Conservation (phyloP, 805 yeast genomes). For the Candida ponderosae region DNA sequence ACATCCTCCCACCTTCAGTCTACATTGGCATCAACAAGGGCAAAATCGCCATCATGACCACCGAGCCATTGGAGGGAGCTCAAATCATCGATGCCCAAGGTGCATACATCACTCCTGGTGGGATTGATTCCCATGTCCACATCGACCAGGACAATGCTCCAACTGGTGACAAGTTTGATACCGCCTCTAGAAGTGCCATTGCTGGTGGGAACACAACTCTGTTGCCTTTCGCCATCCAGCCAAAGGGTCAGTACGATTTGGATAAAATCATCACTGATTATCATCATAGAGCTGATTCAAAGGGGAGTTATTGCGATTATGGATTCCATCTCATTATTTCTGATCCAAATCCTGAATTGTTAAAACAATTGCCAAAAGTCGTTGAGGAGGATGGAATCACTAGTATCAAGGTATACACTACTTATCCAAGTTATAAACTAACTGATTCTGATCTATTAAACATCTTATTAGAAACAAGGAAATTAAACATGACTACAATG, state of each 20-base stretch:
- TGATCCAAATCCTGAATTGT: slow-evolving; percentile 23
- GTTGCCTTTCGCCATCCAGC: slow-evolving; percentile 39
- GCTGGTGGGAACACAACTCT: slow-evolving; percentile 46
- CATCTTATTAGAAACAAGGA: slow-evolving; percentile 30
- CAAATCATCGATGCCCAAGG: slow-evolving; percentile 37
- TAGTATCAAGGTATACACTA: slow-evolving; percentile 35
- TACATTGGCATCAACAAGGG: slow-evolving; percentile 35
- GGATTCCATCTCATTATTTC: slow-evolving; percentile 39
- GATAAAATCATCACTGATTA: slow-evolving; percentile 24
- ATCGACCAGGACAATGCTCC: slow-evolving; percentile 33
- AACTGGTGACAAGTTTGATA: slow-evolving; percentile 35
- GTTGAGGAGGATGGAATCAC: slow-evolving; percentile 29
- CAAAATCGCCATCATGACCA: slow-evolving; percentile 28
- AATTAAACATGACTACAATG: slow-evolving; percentile 37
- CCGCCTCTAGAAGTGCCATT: slow-evolving; percentile 37
- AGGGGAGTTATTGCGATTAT: slow-evolving; percentile 35
- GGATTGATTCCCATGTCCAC: slow-evolving; percentile 44
- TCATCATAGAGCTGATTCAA: slow-evolving; percentile 22
- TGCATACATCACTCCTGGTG: slow-evolving; percentile 42
- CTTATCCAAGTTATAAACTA: slow-evolving; percentile 35
- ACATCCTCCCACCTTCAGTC: slow-evolving; percentile 25
- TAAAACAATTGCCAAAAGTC: slow-evolving; percentile 25
- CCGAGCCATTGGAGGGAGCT: slow-evolving; percentile 17
- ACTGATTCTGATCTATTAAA: slow-evolving; percentile 32
- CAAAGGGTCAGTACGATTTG: slow-evolving; percentile 22